Percentiles rank a stretch among this genome's conserved stretches.
Conservation (phyloP, 768 basidiomycete species). For the Exidia glandulosa region DNA sequence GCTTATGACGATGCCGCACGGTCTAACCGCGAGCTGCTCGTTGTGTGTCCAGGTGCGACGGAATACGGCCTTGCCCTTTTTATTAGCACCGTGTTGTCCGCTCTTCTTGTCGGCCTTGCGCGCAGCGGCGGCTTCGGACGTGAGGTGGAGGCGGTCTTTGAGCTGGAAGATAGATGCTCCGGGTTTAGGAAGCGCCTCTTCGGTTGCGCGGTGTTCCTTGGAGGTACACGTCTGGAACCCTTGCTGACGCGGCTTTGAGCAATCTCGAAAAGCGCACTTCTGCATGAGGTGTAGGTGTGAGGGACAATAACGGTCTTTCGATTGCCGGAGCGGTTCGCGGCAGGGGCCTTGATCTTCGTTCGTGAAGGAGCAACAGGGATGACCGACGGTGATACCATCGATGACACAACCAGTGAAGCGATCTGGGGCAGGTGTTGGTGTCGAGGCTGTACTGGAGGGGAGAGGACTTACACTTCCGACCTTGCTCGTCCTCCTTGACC, state of each 20-base stretch:
- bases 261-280: too few species aligned
- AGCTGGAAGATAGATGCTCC: background rate
- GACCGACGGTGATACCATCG: constrained; percentile 18
- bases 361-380: constrained; percentile 14
- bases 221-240: too few species aligned
- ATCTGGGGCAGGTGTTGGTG: too few species aligned
- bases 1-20: too few species aligned
- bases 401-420: constrained; percentile 2
- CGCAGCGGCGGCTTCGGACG: background rate
- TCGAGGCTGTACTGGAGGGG: too few species aligned
- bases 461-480: background rate
- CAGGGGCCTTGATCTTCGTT: constrained; percentile 5
- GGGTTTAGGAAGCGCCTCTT: too few species aligned
- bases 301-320: constrained; percentile 9
- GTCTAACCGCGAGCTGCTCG: too few species aligned
- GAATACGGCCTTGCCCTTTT: too few species aligned
- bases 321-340: constrained; percentile 1
- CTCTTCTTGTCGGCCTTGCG: background rate
- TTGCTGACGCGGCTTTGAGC: too few species aligned
- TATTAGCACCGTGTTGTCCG: background rate
- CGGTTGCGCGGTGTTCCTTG: too few species aligned
- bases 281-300: background rate
- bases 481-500: background rate
- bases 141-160: constrained; percentile 1
- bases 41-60: too few species aligned